A percentile compares a stretch with the other conserved stretches of the same genome.
These are phyloP conservation scores for Cryptosporidium xiaoi DNA, from an alignment of 169 alveolate genomes.

Conservation along the genomic window DNA sequence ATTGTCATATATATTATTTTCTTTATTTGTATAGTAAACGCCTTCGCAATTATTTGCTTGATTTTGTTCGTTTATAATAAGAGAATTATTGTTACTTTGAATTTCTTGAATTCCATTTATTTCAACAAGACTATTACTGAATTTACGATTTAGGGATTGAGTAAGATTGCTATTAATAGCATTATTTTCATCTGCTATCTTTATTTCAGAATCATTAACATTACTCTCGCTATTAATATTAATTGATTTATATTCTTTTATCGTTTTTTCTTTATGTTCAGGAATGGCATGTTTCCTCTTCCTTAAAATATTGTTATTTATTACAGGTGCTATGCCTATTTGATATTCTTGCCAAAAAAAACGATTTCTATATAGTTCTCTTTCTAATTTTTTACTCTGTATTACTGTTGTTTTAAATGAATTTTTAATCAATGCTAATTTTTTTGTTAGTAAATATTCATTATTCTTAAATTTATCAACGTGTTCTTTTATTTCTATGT, in stretches of 20 bases:
- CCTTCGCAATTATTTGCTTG: neutral
- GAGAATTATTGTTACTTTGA: too few relatives aligned
- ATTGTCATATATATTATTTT: neutral
- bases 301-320: conserved; percentile 13
- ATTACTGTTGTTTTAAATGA: conserved; percentile 43
- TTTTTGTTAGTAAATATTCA: conserved; percentile 37
- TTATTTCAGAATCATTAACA: neutral
- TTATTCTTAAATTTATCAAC: conserved; percentile 18
- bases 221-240: neutral
- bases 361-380: conserved; percentile 53
- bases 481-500: neutral
- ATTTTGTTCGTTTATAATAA: neutral
- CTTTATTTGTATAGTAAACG: neutral
- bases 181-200: neutral
- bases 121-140: too few relatives aligned
- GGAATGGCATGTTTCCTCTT: conserved; percentile 6
- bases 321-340: conserved; percentile 69
- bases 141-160: too few relatives aligned
- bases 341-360: conserved; percentile 53
- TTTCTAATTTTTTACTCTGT: conserved; percentile 41
- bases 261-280: neutral
- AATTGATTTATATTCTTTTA: neutral
- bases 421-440: conserved; percentile 49
- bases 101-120: too few relatives aligned
- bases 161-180: neutral